Evolutionary conservation across 2,329 filamentous ascomycete species (phyloP).

Genomic region (Ceratocystis diversiconidia): DNA sequence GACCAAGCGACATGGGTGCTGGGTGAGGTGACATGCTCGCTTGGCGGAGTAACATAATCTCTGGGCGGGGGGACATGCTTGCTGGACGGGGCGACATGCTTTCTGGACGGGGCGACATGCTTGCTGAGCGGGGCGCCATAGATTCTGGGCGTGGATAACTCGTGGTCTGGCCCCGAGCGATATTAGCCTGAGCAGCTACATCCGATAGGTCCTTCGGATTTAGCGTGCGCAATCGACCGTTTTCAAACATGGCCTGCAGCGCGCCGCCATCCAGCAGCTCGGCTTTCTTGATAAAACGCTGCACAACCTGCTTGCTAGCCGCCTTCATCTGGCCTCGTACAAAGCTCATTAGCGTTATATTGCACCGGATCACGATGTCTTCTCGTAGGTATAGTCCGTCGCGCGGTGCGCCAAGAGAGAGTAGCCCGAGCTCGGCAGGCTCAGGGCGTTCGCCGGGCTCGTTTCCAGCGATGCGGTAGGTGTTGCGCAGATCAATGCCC

Average conservation of each 20-base stretch:
- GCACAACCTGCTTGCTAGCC: slow-evolving; percentile 53
- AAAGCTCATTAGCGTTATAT: slow-evolving; percentile 48
- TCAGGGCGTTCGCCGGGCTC: slow-evolving; percentile 53
- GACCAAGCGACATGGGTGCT: background rate
- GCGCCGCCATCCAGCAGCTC: slow-evolving; percentile 52
- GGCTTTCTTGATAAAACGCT: slow-evolving; percentile 56
- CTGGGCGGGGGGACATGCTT: background rate
- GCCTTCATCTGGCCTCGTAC: slow-evolving; percentile 54
- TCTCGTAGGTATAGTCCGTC: slow-evolving; percentile 55
- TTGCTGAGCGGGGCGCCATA: background rate
- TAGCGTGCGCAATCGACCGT: slow-evolving; percentile 47
- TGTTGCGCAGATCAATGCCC: slow-evolving; percentile 51
- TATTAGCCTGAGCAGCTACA: slow-evolving; percentile 15
- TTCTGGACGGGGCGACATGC: background rate
- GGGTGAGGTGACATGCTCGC: slow-evolving; percentile 3
- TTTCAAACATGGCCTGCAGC: slow-evolving; percentile 52
- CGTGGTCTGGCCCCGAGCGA: slow-evolving; percentile 6
- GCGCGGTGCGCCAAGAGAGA: slow-evolving; percentile 42
- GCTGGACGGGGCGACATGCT: background rate
- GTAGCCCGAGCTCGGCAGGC: slow-evolving; percentile 44
- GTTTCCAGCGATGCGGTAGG: slow-evolving; percentile 54
- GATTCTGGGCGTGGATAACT: background rate
- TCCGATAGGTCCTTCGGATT: slow-evolving; percentile 38
- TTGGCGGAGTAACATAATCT: too few species aligned
- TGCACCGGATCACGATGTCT: slow-evolving; percentile 58